These are phyloP conservation scores for Cyclocybe aegerita DNA, from an alignment of 768 basidiomycete species.

Conservation along the genomic window DNA sequence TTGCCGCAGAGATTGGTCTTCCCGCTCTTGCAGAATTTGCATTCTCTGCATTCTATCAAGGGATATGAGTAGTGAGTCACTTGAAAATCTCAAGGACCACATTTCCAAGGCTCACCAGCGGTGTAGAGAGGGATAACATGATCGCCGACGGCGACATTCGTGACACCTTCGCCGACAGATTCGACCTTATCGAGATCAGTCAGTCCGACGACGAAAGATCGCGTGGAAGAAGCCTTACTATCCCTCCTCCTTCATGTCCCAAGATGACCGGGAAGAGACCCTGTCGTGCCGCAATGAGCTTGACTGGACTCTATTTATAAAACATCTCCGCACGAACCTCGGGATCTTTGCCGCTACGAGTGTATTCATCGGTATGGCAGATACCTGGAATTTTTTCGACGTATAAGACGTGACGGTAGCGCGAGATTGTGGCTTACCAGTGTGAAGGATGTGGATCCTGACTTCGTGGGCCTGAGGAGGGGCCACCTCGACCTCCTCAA, in stretches of 20 bases:
- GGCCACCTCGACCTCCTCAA: constrained; percentile 93
- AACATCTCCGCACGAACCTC: constrained; percentile 56
- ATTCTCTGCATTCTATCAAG: constrained; percentile 81
- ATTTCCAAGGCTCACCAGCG: constrained; percentile 57
- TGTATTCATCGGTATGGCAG: constrained; percentile 98
- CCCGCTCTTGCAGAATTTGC: constrained; percentile 98
- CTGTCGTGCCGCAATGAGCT: constrained; percentile 33
- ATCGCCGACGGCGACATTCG: constrained; percentile 73
- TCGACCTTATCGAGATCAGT: constrained; percentile 65
- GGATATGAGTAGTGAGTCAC: background rate
- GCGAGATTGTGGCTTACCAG: constrained; percentile 66
- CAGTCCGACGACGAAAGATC: background rate
- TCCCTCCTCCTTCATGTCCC: constrained; percentile 92
- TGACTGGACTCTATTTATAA: background rate
- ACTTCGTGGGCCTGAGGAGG: constrained; percentile 92
- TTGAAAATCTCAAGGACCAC: background rate
- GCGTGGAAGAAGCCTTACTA: constrained; percentile 50
- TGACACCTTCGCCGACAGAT: constrained; percentile 97
- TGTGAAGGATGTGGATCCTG: constrained; percentile 88
- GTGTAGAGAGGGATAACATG: constrained; percentile 98
- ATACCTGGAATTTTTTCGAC: no score
- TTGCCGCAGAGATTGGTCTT: constrained; percentile 99
- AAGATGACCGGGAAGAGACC: constrained; percentile 91
- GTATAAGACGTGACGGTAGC: no score
- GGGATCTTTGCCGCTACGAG: constrained; percentile 92